phyloP scores from a whole-genome alignment of 768 basidiomycete genomes.

The Lyophyllum shimeji region DNA sequence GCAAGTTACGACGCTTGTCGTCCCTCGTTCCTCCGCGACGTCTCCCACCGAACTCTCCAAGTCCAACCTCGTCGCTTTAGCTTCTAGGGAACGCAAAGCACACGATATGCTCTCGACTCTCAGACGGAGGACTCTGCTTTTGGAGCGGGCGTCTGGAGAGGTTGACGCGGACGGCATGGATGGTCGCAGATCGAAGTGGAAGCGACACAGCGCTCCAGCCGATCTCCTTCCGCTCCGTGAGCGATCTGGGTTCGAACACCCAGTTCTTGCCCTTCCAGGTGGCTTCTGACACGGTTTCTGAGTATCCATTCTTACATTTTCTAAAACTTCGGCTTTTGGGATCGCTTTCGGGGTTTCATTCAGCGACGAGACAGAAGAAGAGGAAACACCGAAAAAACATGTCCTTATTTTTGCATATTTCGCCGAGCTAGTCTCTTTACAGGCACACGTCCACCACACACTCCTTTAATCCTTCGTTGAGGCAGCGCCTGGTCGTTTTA shows the following conservation, averaged over 20 bases:
- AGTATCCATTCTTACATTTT: conserved; percentile 25
- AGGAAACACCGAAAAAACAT: neutral
- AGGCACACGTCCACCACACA: conserved; percentile 7
- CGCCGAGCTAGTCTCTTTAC: conserved; percentile 2
- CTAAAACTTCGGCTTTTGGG: neutral
- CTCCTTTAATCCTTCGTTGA: conserved; percentile 3
- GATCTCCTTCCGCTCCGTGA: conserved; percentile 47
- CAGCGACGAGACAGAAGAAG: neutral
- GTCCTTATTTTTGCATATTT: neutral
- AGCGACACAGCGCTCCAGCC: conserved; percentile 63
- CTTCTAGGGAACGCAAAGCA: conserved; percentile 55
- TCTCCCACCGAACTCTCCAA: conserved; percentile 52
- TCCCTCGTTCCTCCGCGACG: conserved; percentile 42
- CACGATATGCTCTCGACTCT: conserved; percentile 68
- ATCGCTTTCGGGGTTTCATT: neutral
- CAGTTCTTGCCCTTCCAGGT: conserved; percentile 56
- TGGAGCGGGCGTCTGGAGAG: conserved; percentile 17
- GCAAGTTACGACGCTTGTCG: conserved; percentile 47
- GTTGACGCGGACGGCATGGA: conserved; percentile 17
- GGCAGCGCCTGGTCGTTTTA: neutral
- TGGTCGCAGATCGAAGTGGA: conserved; percentile 37
- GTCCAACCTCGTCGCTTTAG: conserved; percentile 49
- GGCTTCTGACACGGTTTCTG: conserved; percentile 36
- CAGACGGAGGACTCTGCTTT: conserved; percentile 50
- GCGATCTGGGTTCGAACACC: conserved; percentile 58